Evolutionary conservation across 73 alveolate genomes (phyloP).

Genomic region (Tetrahymena borealis): DNA sequence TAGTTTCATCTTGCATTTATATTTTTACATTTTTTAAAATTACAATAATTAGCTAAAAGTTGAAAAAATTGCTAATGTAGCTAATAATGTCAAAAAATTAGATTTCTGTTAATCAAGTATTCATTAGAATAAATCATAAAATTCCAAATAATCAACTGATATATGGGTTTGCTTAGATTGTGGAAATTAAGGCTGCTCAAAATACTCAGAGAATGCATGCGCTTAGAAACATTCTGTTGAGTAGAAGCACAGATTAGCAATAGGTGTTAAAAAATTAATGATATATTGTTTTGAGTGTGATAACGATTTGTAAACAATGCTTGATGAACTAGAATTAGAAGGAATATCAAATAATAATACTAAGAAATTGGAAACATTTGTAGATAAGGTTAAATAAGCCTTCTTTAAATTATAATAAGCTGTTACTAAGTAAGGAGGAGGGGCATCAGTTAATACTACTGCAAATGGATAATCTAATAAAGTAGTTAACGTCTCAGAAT

Average conservation of each 20-base stretch:
- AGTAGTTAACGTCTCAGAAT: neutral
- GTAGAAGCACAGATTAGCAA: neutral
- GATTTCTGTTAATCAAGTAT: neutral
- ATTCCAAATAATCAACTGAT: neutral
- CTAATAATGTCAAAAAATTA: neutral
- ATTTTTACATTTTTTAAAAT: neutral
- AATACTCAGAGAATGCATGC: neutral
- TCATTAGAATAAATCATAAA: neutral
- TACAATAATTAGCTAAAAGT: neutral
- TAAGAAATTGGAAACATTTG: slow-evolving; percentile 7
- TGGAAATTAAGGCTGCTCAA: neutral
- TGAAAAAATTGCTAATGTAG: neutral
- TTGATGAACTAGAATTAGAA: slow-evolving; percentile 11
- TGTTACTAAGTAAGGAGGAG: neutral
- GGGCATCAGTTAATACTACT: neutral
- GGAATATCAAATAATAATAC: neutral
- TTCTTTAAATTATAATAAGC: neutral
- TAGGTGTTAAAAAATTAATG: neutral
- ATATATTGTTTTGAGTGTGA: slow-evolving; percentile 30
- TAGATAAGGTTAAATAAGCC: slow-evolving; percentile 3
- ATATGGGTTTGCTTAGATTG: neutral
- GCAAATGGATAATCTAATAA: too few species aligned
- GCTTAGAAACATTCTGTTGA: neutral
- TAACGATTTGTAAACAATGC: slow-evolving; percentile 23
- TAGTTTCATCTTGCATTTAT: neutral